Conservation (phyloP, 2,329 filamentous ascomycete genomes). For the Clonostachys rhizophaga region DNA sequence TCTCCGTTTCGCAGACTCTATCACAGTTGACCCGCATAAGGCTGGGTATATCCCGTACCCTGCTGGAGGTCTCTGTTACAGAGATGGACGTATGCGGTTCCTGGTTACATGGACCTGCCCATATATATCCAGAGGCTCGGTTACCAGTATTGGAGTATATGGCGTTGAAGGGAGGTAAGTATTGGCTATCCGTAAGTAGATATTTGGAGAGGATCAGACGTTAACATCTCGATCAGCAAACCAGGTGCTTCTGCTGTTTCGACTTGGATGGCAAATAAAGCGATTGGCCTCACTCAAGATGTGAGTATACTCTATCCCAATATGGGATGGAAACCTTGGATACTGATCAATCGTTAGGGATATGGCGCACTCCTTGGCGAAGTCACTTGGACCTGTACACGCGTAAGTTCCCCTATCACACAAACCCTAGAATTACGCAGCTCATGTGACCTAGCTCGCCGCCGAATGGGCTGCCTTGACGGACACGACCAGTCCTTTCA, state of each 20-base stretch:
- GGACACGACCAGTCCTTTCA: conserved; percentile 22
- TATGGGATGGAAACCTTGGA: too few relatives aligned
- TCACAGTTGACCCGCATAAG: conserved; percentile 43
- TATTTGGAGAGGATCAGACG: too few relatives aligned
- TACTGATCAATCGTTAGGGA: conserved; percentile 12
- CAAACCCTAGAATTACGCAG: neutral
- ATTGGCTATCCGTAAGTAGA: too few relatives aligned
- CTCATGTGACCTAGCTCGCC: conserved; percentile 17
- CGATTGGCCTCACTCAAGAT: conserved; percentile 28
- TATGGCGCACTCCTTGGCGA: conserved; percentile 36
- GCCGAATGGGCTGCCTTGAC: conserved; percentile 34
- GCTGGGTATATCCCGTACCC: conserved; percentile 41
- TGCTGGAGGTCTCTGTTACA: conserved; percentile 35
- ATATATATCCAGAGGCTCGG: conserved; percentile 28
- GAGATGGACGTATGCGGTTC: conserved; percentile 34
- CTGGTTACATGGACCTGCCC: conserved; percentile 38
- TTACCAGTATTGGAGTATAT: conserved; percentile 32
- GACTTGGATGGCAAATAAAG: conserved; percentile 35
- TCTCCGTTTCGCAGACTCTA: conserved; percentile 31
- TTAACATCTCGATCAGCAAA: conserved; percentile 20
- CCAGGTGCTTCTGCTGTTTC: conserved; percentile 38
- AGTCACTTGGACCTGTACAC: conserved; percentile 34
- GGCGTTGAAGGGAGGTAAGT: conserved; percentile 36
- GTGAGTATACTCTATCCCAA: neutral
- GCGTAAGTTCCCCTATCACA: conserved; percentile 14